phyloP scores from a whole-genome alignment of 176 grass and related monocot species.

The Otatea glauca region DNA sequence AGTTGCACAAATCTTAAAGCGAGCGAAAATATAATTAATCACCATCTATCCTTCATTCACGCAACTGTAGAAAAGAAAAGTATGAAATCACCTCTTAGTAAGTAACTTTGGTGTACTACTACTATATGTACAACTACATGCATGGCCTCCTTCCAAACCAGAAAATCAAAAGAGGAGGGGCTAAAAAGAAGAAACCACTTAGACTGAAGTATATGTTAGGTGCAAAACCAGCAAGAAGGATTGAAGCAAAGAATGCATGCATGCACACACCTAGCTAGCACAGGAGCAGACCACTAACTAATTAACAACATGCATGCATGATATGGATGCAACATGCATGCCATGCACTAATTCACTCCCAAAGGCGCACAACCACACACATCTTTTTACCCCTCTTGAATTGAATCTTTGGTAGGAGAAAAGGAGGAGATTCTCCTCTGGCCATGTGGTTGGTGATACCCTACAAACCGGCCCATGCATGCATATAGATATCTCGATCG shows the following conservation, averaged over 20 bases:
- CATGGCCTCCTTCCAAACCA: conserved; percentile 7
- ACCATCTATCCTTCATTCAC: no score
- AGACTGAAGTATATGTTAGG: conserved; percentile 39
- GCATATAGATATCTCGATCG: neutral
- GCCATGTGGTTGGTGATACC: conserved; percentile 27
- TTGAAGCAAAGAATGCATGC: neutral
- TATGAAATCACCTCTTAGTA: no score
- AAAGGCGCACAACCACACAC: conserved; percentile 38
- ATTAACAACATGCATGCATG: neutral
- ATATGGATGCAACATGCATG: neutral
- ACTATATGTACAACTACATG: neutral
- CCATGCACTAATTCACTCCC: neutral
- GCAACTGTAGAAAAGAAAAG: no score
- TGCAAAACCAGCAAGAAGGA: conserved; percentile 50
- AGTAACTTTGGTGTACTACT: conserved; percentile 4
- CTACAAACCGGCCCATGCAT: neutral
- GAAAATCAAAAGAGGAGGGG: neutral
- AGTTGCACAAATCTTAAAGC: no score
- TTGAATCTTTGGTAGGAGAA: conserved; percentile 41
- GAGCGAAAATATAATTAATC: no score
- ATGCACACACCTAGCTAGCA: neutral
- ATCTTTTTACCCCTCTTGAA: conserved; percentile 1
- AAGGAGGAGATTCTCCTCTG: conserved; percentile 34
- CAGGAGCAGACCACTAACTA: conserved; percentile 13
- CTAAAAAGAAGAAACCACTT: conserved; percentile 33